Percentiles rank a stretch among this genome's conserved stretches.
phyloP scores from a whole-genome alignment of 75 land plant species.

The Ceratopteris richardii region DNA sequence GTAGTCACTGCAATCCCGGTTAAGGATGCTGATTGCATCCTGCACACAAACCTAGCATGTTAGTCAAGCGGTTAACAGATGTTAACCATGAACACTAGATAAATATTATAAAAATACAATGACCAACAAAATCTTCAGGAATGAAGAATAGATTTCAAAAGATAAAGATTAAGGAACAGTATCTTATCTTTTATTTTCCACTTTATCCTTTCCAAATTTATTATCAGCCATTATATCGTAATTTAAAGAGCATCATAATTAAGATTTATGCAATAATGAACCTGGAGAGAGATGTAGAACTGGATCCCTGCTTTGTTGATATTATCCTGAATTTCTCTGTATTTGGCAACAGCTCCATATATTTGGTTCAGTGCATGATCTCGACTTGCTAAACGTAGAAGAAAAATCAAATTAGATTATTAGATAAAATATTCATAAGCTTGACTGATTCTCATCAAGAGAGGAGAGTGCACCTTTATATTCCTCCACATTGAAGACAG shows the following conservation, averaged over 20 bases:
- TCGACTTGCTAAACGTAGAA: slow-evolving; percentile 43
- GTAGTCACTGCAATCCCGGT: slow-evolving; percentile 96
- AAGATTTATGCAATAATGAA: slow-evolving; percentile 9
- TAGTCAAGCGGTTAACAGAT: no score
- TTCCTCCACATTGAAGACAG: slow-evolving; percentile 84
- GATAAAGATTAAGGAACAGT: neutral
- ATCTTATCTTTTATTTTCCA: no score
- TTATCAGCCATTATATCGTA: no score
- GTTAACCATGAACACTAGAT: neutral
- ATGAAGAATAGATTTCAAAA: neutral
- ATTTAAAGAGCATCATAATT: slow-evolving; percentile 1
- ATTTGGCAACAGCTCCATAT: slow-evolving; percentile 78
- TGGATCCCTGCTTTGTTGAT: slow-evolving; percentile 92
- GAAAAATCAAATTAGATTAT: neutral
- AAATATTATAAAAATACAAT: neutral
- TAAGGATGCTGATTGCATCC: slow-evolving; percentile 91
- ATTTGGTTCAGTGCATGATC: slow-evolving; percentile 77
- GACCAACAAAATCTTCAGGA: neutral
- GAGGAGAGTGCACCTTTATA: slow-evolving; percentile 56
- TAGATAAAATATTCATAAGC: neutral
- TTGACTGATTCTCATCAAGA: no score
- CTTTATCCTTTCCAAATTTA: no score
- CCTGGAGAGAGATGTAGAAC: slow-evolving; percentile 99
- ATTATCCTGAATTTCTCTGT: slow-evolving; percentile 82
- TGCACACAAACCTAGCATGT: slow-evolving; percentile 17